Evolutionary conservation across 129 eudicot species (phyloP), one percentile per base, ranked within the genome.

Genomic region (Helianthus tuberosus): DNA sequence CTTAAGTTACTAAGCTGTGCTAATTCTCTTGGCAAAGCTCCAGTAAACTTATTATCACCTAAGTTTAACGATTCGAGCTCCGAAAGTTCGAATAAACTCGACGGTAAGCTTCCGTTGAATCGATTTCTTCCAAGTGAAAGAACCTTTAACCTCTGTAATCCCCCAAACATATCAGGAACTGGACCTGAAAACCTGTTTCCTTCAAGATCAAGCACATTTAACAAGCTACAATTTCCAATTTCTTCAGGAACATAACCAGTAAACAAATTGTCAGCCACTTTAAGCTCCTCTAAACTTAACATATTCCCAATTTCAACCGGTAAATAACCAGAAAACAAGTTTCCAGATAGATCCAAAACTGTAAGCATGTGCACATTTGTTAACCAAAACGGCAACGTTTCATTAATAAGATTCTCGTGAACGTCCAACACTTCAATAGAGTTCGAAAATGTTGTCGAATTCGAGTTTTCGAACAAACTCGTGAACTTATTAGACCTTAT

Each of bases 401-500:
- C 86, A 25, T 66, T 62, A 23, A 91, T 84, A 59, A 50, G 75
- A 86, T 91, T 91, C 76, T 83, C 92, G 81, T 88, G 88, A 80
- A 91, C 74, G 51, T 82, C 79, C 44, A 91, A 69, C 3, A 80
- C 85, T 50, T 88, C 74, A 9, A 86, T 12, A 29, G 68, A 72
- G 58, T 82, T 80, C 9, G 59, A 73, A 16, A 82, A 90, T 12
- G 57, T 25, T 14, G 66, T 20, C 15, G 55, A 47, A 70, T 70
- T 80, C 64, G 51, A 69, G 55, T 77, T 54, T 51, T 79, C 73
- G 12, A 35, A 11, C 29, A 85, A 41, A 6, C 91, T 87, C 83
- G 95, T 86, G 89, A 91, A 63, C 23, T 68, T 77, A 82, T 91
- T 91, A 64, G 84, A 84, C 44, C 90, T 86, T 66, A 91, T 29